phyloP scores from a whole-genome alignment of 768 basidiomycete species.

The Pleurotus tuoliensis region DNA sequence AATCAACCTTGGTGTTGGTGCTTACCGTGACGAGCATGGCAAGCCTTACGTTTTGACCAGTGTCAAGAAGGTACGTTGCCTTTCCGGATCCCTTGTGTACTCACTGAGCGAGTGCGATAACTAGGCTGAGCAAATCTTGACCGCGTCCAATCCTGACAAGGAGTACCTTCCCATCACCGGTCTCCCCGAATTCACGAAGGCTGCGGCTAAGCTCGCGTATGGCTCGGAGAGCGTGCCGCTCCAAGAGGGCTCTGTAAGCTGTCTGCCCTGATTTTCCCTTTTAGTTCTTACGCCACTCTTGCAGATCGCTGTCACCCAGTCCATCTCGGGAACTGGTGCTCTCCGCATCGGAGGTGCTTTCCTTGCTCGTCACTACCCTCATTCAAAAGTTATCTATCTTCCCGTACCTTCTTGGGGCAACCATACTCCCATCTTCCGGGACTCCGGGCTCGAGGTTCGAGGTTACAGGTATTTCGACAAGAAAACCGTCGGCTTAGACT shows the following conservation, averaged over 20 bases:
- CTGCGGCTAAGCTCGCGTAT: slow-evolving; percentile 88
- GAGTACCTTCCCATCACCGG: slow-evolving; percentile 98
- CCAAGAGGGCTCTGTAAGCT: slow-evolving; percentile 65
- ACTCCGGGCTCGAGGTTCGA: slow-evolving; percentile 92
- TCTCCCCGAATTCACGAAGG: slow-evolving; percentile 77
- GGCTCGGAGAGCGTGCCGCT: slow-evolving; percentile 76
- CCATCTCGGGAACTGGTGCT: slow-evolving; percentile 97
- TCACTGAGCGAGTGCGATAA: not conserved
- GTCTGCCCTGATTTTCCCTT: not conserved
- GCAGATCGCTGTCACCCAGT: slow-evolving; percentile 84
- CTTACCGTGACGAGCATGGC: slow-evolving; percentile 90
- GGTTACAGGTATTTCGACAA: slow-evolving; percentile 94
- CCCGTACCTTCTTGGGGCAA: slow-evolving; percentile 97
- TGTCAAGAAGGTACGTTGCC: slow-evolving; percentile 69
- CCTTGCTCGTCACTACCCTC: slow-evolving; percentile 83
- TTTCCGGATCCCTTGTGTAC: slow-evolving; percentile 8
- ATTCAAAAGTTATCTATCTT: slow-evolving; percentile 85
- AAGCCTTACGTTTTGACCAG: slow-evolving; percentile 91
- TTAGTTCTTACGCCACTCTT: not conserved
- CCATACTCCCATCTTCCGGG: slow-evolving; percentile 90
- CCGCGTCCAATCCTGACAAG: slow-evolving; percentile 72
- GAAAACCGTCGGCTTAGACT: slow-evolving; percentile 87
- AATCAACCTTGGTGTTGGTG: slow-evolving; percentile 97
- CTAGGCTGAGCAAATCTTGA: slow-evolving; percentile 76
- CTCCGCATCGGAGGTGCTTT: slow-evolving; percentile 94